A percentile compares a stretch with the other conserved stretches of the same genome.
Evolutionary conservation across 192 early-diverging fungal species (phyloP).

Genomic region (Coemansia asiatica): DNA sequence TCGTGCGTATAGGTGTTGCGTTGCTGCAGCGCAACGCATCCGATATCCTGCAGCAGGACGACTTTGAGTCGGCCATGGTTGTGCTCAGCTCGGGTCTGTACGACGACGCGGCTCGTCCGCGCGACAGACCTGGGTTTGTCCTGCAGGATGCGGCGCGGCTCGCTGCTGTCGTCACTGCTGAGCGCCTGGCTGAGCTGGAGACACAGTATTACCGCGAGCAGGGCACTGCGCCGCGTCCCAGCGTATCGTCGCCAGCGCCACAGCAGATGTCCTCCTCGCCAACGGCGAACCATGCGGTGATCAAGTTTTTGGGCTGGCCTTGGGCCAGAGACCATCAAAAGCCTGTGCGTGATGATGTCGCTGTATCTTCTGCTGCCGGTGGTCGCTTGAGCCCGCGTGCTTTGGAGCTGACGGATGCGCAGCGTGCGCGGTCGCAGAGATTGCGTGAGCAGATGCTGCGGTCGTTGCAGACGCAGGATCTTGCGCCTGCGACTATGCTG

Average conservation of each 20-base stretch:
- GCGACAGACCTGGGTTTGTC: constrained; percentile 56
- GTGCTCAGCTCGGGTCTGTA: constrained; percentile 83
- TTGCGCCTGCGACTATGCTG: constrained; percentile 23
- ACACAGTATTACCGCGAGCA: constrained; percentile 34
- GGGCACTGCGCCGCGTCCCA: not conserved
- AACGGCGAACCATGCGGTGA: constrained; percentile 15
- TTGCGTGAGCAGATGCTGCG: constrained; percentile 49
- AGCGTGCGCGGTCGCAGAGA: constrained; percentile 26
- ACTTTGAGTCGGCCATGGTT: constrained; percentile 81
- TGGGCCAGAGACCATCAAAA: constrained; percentile 38
- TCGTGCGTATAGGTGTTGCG: constrained; percentile 85
- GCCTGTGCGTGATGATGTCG: not conserved
- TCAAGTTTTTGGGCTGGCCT: constrained; percentile 48
- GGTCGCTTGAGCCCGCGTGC: constrained; percentile 31
- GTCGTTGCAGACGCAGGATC: constrained; percentile 35
- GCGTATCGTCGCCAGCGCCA: not conserved
- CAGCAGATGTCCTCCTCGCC: not conserved
- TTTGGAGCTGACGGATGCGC: constrained; percentile 37
- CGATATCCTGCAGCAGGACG: constrained; percentile 65
- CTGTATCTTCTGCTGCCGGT: not conserved
- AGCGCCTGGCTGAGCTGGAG: constrained; percentile 70
- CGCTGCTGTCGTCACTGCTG: constrained; percentile 63
- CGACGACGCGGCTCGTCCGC: constrained; percentile 63
- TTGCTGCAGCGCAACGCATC: constrained; percentile 81
- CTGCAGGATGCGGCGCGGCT: constrained; percentile 80